Base-by-base conservation (phyloP, 2,329 filamentous ascomycete genomes). In the Cladosporium velox region DNA sequence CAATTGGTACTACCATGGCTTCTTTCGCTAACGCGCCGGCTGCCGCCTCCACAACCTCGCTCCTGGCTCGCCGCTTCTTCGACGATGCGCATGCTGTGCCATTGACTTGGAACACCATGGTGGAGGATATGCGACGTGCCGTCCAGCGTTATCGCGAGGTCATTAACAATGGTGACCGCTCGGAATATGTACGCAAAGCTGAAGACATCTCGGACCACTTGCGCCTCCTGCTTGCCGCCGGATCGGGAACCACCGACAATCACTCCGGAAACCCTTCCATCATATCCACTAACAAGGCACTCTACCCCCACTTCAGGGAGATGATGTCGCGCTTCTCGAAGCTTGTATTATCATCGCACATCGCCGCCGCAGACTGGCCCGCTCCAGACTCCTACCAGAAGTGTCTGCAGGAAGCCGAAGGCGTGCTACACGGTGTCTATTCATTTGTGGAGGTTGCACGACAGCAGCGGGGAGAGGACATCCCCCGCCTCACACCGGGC, bases 281-380 rank as follows among this genome's bases (percentile, higher is more conserved):
- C 74, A 99, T 99, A 67, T 97, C 93, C 7, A 96, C 92, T 5
- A 99, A 99, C 83, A 98, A 98, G 78, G 91, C 93, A 0, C 83
- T 99, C 18, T 98, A 98, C 75, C 95, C 95, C 28, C 93, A 98
- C 79, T 99, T 99, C 80, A 86, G 95, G 64, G 95, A 98, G 76
- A 98, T 98, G 89, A 99, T 99, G 95, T 98, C 95, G 54, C 93
- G 96, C 73, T 99, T 99, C 78, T 98, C 95, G n/a, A 99, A 99
- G 78, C 85, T 99, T 11, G 95, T 99, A 54, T 89, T 99, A 59
- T 99, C 95, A 2, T 98, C 95, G 15, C 95, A 99, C 76, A 97
- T 99, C 76, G 95, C 95, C 47, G 93, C 94, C 6, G 92, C 94
- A 38, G 95, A 99, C 80, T 98, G 93, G 88, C 93, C 94, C 10